Base-by-base conservation (phyloP, 2,329 filamentous ascomycete genomes). In the Aspergillus sp. region DNA sequence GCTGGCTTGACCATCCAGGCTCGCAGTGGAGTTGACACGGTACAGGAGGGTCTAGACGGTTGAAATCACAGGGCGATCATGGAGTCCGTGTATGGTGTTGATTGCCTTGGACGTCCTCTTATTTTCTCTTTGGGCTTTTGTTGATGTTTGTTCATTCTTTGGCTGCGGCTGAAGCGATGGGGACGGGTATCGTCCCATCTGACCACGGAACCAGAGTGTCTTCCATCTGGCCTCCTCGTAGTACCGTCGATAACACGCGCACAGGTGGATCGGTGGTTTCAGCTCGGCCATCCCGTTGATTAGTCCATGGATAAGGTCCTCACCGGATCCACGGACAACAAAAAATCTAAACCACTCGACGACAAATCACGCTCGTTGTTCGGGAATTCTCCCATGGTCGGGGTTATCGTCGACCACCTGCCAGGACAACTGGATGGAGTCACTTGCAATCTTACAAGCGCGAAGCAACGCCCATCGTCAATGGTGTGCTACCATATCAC, bases 191-290 rank as follows among this genome's bases (percentile, higher is more conserved):
- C 9, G 25, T 29, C 25, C 25, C 25, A 29, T 29, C 6, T 29
- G 11, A 29, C 25, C 25, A 29, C 25, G 25, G 25, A 29, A 29
- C 25, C 25, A 29, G 7, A 7, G 11, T 29, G 25, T 29, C 25
- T 29, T 29, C 25, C 9, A 29, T 29, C 25, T 29, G 25, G 25
- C 9, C 25, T 29, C 9, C 7, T 10, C 25, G 38, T 31, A 44
- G 38, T 31, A 44, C 20, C 47, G 32, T 25, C 48, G 50, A 49
- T 53, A 49, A 45, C 51, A 32, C 36, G n/a, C 47, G 41, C 20
- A 10, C 32, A 43, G 56, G 55, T 50, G 41, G 52, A 52, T 40
- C 49, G 47, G 45, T 29, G 56, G 53, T 58, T 58, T 53, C 53
- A 53, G 47, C 44, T 49, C 51, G 55, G 50, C 52, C 45, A 36